These are phyloP conservation scores for Diplodia intermedia DNA, from an alignment of 2,329 filamentous ascomycete genomes.

Conservation along the genomic window DNA sequence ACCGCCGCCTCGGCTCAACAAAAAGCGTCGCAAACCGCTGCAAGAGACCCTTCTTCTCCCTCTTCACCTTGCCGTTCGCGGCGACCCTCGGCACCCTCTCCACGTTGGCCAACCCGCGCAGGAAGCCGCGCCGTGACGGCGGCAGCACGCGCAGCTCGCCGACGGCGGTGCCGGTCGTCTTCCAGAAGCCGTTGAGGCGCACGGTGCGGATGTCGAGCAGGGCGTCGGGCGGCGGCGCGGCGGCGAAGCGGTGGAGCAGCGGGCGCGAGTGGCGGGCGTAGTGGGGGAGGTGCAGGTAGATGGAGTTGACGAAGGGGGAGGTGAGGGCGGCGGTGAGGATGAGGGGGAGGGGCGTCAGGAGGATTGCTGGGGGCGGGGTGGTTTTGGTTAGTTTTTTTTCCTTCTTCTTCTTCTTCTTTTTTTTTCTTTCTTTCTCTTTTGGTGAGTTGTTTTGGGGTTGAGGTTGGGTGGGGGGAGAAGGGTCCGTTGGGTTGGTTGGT, in stretches of 20 bases:
- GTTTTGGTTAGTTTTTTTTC: not conserved
- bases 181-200: conserved; percentile 44
- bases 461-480: too few relatives aligned
- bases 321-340: conserved; percentile 45
- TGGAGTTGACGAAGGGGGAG: conserved; percentile 46
- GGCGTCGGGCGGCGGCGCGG: conserved; percentile 37
- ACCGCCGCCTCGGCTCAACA: conserved; percentile 4
- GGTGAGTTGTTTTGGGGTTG: too few relatives aligned
- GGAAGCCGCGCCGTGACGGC: not conserved
- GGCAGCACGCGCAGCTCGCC: conserved; percentile 40
- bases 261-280: conserved; percentile 40
- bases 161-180: conserved; percentile 41
- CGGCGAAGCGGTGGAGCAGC: conserved; percentile 41
- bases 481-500: not conserved
- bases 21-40: conserved; percentile 6
- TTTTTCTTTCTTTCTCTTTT: not conserved
- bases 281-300: conserved; percentile 44
- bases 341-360: conserved; percentile 44
- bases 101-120: not conserved
- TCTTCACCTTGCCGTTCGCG: not conserved
- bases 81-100: conserved; percentile 13
- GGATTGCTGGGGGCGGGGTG: conserved; percentile 36
- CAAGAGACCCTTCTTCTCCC: not conserved
- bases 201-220: conserved; percentile 47
- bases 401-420: too few relatives aligned